Conservation (phyloP, 116 monocot genomes). For the Dioscorea cayenensis region DNA sequence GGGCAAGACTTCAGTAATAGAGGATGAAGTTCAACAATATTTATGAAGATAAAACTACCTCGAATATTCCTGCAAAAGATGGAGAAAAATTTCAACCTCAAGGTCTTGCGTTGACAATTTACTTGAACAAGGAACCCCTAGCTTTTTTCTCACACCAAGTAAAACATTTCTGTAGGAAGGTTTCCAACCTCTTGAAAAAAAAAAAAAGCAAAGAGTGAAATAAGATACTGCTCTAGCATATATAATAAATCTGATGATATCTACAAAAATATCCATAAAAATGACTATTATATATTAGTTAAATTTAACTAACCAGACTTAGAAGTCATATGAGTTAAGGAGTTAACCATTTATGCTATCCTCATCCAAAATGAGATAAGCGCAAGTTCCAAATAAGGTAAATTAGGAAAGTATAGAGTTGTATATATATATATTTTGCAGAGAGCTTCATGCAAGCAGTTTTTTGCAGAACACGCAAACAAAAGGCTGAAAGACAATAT, state of each 20-base stretch:
- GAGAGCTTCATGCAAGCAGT: no score
- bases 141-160: slow-evolving; percentile 67
- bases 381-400: not conserved
- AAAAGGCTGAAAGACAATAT: not conserved
- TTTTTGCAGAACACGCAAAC: not conserved
- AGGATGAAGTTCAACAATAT: not conserved
- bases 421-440: no score
- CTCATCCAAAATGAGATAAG: not conserved
- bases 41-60: slow-evolving; percentile 36
- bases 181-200: slow-evolving; percentile 62
- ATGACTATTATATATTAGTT: no score
- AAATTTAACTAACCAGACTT: no score
- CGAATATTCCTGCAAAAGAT: slow-evolving; percentile 82
- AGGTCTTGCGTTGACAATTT: slow-evolving; percentile 84
- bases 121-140: slow-evolving; percentile 69
- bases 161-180: slow-evolving; percentile 89
- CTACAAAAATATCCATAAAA: no score
- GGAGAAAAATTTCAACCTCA: slow-evolving; percentile 91
- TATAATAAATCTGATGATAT: no score
- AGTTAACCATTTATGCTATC: not conserved
- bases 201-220: not conserved
- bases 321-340: no score
- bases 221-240: not conserved
- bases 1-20: not conserved
- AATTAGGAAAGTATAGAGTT: not conserved